Evolutionary conservation across 306 rosid genomes (phyloP), one percentile per base, ranked within the genome.

Genomic region (Rosa persica): DNA sequence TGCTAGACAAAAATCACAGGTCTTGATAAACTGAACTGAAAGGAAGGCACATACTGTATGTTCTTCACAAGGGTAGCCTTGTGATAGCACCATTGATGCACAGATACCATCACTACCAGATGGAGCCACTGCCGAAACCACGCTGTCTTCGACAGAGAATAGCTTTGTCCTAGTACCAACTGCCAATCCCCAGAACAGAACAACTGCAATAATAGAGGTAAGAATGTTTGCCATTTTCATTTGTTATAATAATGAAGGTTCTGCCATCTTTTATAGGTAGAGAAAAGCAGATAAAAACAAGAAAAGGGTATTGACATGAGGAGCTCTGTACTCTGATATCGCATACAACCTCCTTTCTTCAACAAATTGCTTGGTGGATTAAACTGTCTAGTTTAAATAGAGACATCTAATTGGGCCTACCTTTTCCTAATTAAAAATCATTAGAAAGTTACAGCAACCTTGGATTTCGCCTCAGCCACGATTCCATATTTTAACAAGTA

Each of bases 1-100:
- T 51, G 13, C 74, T 65, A 65, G 4, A 61, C 15, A 38, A 7
- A 65, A 81, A 60, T 67, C 79, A 15, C 73, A 67, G 46, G 25
- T 47, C 75, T 83, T 72, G 74, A 25, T 68, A 34, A 77, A 78
- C 25, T 23, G 70, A 73, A 20, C 42, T 60, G 52, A 54, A 49
- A 66, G 15, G 51, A 39, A 66, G 75, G 55, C 46, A 74, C 15
- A 54, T 49, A 83, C 93, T 78, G 66, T 40, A 12, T 90, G 96
- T 75, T 90, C 91, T 79, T 89, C 90, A 44, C 96, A 90, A n/a
- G 44, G 70, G 70, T 90, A 89, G 82, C 93, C 93, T 81, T 81
- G 91, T 40, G 80, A 77, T 73, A 77, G 76, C 62, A 82, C 93
- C 84, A 89, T 47, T 15, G 86, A 74, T 72, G 82, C 73, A 76